phyloP scores from a whole-genome alignment of 306 rosid genomes.

The Cicer bijugum region DNA sequence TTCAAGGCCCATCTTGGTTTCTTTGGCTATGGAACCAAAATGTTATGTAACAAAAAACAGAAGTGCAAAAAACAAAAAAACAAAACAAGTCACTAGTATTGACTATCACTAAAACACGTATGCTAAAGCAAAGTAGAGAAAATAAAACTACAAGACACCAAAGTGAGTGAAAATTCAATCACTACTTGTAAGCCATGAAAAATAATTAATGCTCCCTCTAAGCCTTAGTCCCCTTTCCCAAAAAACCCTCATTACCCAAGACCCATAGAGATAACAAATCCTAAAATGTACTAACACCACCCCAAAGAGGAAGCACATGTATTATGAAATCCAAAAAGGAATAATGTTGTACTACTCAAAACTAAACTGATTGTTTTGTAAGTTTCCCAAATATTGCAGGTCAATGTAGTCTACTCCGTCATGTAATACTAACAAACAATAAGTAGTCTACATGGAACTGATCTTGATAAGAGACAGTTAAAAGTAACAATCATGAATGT shows the following conservation, averaged over 20 bases:
- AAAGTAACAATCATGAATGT: not conserved
- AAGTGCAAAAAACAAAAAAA: not conserved
- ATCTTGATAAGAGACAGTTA: not conserved
- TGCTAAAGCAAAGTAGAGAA: not conserved
- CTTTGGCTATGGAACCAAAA: not conserved
- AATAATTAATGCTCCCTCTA: not conserved
- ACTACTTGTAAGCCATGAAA: not conserved
- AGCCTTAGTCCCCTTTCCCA: constrained; percentile 5
- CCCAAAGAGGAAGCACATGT: too few species aligned
- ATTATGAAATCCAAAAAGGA: too few species aligned
- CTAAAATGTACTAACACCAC: too few species aligned
- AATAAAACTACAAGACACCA: not conserved
- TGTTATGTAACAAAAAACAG: not conserved
- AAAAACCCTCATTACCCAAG: not conserved
- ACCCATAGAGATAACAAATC: not conserved
- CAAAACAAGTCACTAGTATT: not conserved
- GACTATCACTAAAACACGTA: not conserved
- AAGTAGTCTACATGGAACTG: not conserved
- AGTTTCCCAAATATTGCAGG: constrained; percentile 17
- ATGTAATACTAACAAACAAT: constrained; percentile 14
- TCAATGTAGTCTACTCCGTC: constrained; percentile 4
- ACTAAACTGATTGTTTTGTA: not conserved
- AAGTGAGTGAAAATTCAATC: not conserved
- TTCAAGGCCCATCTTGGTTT: not conserved
- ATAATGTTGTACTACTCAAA: not conserved